These are phyloP conservation scores for Copromyces sp. DNA, from an alignment of 495 filamentous ascomycete species.

Conservation along the genomic window DNA sequence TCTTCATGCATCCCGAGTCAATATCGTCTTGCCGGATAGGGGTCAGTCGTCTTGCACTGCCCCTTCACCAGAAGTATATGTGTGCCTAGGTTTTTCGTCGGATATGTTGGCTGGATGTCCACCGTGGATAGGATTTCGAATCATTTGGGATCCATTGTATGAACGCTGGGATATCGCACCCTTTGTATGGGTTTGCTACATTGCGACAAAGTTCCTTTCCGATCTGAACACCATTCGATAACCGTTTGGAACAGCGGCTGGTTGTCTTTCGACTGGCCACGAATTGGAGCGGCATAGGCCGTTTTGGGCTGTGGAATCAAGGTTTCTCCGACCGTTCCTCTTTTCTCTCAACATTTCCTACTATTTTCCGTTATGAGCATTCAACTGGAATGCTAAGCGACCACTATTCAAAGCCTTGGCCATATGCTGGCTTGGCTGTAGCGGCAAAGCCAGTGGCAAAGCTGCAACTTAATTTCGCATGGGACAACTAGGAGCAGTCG, in stretches of 20 bases:
- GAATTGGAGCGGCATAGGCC: not conserved
- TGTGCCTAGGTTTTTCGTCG: conserved; percentile 20
- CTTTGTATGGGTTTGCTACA: conserved; percentile 10
- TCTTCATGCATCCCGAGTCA: conserved; percentile 10
- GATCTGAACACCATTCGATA: conserved; percentile 10
- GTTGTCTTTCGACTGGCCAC: not conserved
- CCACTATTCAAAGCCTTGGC: not conserved
- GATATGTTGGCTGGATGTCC: conserved; percentile 24
- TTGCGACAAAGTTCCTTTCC: conserved; percentile 1
- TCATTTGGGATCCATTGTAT: conserved; percentile 18
- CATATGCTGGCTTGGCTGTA: not conserved
- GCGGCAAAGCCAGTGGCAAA: not conserved
- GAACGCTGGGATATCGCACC: conserved; percentile 6
- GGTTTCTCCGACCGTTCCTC: not conserved
- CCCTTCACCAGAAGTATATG: conserved; percentile 19
- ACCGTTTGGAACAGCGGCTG: conserved; percentile 4
- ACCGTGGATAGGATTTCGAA: conserved; percentile 19
- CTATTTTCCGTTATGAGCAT: not conserved
- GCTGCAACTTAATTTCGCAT: not conserved
- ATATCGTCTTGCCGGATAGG: conserved; percentile 31
- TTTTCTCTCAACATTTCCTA: not conserved
- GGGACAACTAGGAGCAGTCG: not conserved
- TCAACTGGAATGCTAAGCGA: not conserved
- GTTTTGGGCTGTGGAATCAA: not conserved
- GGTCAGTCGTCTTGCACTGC: conserved; percentile 12